Evolutionary conservation across 116 monocot genomes (phyloP), one percentile per base, ranked within the genome.

Genomic region (Zostera marina): DNA sequence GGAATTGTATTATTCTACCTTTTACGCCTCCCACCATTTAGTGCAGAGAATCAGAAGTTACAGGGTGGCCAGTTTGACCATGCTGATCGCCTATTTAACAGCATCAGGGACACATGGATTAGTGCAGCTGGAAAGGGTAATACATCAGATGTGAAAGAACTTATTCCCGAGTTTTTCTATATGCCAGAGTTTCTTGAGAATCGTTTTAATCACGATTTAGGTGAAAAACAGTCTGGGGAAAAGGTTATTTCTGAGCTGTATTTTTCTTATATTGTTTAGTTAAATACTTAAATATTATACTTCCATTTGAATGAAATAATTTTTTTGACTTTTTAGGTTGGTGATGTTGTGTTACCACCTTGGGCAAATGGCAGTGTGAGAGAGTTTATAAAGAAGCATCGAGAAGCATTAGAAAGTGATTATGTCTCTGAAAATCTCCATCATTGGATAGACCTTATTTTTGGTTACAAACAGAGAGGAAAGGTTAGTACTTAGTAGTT

Each of bases 361-460:
- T 98, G 96, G 96, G 80, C 90, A 25, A 89, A 80, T 67, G 85
- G 90, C 32, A 98, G 96, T 68, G 63, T 70, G 4, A 82, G 98
- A 64, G 98, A 98, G 53, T 98, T 98, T 65, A 98, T 98, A 22
- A 78, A 70, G 69, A 98, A 83, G 70, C 98, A 98, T 59, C 78
- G 98, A 61, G 98, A 98, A 77, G 90, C 98, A 47, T 63, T 98
- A 71, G 98, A 98, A 67, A 90, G 80, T 47, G 83, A 98, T 69
- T 98, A 76, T 76, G 90, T 90, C 59, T 98, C 98, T 20, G 98
- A 98, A 61, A 90, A 98, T 76, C 73, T 98, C 42, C 98, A 98
- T 63, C 86, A 90, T 25, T 98, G 98, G 98, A 98, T 98, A 57
- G 98, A 98, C 55, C 90, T 98, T n/a, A 90, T 98, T 17, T 98